Percentiles rank a stretch among this genome's conserved stretches.
Evolutionary conservation across 225 moss, liverwort and hornwort species (phyloP).

Genomic region (Sphagnum tenellum): DNA sequence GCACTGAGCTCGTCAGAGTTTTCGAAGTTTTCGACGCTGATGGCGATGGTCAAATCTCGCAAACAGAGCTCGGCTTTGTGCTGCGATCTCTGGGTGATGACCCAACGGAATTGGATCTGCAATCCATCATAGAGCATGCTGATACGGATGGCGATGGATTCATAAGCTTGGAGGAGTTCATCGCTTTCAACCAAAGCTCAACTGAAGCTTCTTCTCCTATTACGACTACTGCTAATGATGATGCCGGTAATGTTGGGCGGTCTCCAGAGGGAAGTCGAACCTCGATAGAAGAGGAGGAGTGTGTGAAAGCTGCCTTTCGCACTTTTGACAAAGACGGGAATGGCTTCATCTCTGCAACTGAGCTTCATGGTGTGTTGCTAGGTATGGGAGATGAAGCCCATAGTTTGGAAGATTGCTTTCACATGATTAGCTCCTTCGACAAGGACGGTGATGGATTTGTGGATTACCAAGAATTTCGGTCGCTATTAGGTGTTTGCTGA

Average conservation of each 20-base stretch:
- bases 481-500: too few relatives aligned
- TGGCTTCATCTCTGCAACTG: constrained; percentile 27
- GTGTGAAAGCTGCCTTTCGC: constrained; percentile 26
- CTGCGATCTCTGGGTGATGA: constrained; percentile 23
- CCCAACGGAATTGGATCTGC: constrained; percentile 20
- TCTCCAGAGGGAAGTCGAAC: too few relatives aligned
- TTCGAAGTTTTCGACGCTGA: constrained; percentile 39
- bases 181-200: constrained; percentile 15
- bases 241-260: constrained; percentile 2
- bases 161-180: constrained; percentile 33
- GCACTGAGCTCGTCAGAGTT: constrained; percentile 26
- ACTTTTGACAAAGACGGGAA: constrained; percentile 44
- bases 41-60: constrained; percentile 34
- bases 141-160: constrained; percentile 30
- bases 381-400: constrained; percentile 31
- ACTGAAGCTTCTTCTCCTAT: too few relatives aligned
- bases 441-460: constrained; percentile 38
- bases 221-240: not conserved
- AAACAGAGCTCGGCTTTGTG: constrained; percentile 25
- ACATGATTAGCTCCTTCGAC: constrained; percentile 30
- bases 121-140: constrained; percentile 25
- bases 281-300: constrained; percentile 5
- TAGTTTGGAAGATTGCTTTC: constrained; percentile 23
- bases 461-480: constrained; percentile 23
- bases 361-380: constrained; percentile 23